phyloP scores from a whole-genome alignment of 257 asterid species.

The Solanum sejunctum region DNA sequence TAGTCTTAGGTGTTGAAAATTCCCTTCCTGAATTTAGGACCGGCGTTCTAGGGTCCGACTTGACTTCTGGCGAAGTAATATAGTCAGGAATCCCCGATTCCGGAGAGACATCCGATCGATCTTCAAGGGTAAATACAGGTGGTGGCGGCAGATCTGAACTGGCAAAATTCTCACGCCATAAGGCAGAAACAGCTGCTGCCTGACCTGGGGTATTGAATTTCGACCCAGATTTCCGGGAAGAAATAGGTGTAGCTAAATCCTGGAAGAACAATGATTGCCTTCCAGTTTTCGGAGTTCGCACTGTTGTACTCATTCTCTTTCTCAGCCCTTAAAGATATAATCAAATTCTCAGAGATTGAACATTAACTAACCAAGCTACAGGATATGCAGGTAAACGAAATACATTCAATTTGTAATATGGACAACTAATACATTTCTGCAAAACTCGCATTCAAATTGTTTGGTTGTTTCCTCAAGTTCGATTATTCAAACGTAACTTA shows the following conservation, averaged over 20 bases:
- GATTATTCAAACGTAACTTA: background rate
- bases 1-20: conserved; percentile 58
- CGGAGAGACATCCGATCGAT: conserved; percentile 62
- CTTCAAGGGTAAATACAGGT: conserved; percentile 83
- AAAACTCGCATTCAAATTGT: background rate
- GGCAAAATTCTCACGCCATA: conserved; percentile 90
- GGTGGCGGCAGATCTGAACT: conserved; percentile 97
- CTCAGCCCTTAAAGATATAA: background rate
- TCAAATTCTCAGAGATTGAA: background rate
- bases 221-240: conserved; percentile 61
- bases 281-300: conserved; percentile 71
- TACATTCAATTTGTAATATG: background rate
- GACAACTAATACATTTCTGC: background rate
- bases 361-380: background rate
- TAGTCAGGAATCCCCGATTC: conserved; percentile 66
- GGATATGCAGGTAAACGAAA: background rate
- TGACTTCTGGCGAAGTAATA: conserved; percentile 59
- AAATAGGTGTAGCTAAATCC: conserved; percentile 77
- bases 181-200: conserved; percentile 92
- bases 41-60: conserved; percentile 67
- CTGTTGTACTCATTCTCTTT: conserved; percentile 40
- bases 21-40: conserved; percentile 35
- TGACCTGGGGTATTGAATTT: conserved; percentile 74
- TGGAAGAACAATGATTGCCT: conserved; percentile 77
- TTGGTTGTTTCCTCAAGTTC: background rate